Evolutionary conservation across 179 eudicot species (phyloP).

Genomic region (Drosera spatulata): DNA sequence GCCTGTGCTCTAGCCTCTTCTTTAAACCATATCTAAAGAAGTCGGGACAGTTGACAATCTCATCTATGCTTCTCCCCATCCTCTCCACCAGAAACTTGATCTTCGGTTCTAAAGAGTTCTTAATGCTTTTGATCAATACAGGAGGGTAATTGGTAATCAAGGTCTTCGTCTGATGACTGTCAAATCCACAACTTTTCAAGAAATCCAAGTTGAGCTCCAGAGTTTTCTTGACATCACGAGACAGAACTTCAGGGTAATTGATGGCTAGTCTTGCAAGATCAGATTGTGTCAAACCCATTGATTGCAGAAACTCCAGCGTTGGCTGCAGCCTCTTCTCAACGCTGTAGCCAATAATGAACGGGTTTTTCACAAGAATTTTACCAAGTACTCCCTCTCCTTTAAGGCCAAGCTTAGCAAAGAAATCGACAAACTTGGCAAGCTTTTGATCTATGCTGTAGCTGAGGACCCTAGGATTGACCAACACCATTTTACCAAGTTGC

Average conservation of each 20-base stretch:
- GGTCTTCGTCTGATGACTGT: conserved; percentile 44
- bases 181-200: conserved; percentile 55
- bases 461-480: conserved; percentile 76
- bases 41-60: conserved; percentile 72
- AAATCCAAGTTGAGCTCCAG: conserved; percentile 57
- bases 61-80: conserved; percentile 73
- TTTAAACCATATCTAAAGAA: conserved; percentile 76
- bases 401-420: conserved; percentile 61
- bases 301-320: conserved; percentile 62
- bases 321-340: conserved; percentile 80
- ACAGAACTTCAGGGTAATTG: conserved; percentile 72
- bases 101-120: conserved; percentile 83
- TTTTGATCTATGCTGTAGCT: conserved; percentile 88
- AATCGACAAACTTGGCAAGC: conserved; percentile 73
- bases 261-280: conserved; percentile 64
- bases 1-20: conserved; percentile 71
- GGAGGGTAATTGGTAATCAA: conserved; percentile 84
- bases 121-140: conserved; percentile 76
- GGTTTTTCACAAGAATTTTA: conserved; percentile 70
- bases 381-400: conserved; percentile 65
- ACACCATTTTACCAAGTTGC: conserved; percentile 77
- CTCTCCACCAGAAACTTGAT: conserved; percentile 70
- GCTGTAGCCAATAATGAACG: conserved; percentile 82
- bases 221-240: conserved; percentile 78
- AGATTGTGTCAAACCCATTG: conserved; percentile 51